These are phyloP conservation scores for Rhodotorula taiwanensis DNA, from an alignment of 768 basidiomycete species.

Conservation along the genomic window DNA sequence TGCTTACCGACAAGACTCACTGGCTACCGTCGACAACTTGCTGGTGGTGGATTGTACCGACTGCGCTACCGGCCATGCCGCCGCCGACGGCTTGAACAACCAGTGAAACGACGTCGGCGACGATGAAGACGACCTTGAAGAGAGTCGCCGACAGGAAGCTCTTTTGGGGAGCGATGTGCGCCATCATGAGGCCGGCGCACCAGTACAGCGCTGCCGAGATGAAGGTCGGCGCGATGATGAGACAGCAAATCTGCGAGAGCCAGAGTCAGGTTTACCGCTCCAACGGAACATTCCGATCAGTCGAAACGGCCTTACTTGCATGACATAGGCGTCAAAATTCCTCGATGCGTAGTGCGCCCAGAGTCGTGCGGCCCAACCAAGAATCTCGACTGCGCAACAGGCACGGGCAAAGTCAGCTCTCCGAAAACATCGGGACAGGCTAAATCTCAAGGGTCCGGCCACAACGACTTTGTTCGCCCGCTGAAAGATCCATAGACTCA, in stretches of 20 bases:
- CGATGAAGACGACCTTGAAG: conserved; percentile 27
- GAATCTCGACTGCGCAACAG: conserved; percentile 1
- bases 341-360: background rate
- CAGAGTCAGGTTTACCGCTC: background rate
- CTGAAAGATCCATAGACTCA: background rate
- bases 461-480: too few species aligned
- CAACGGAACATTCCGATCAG: too few species aligned
- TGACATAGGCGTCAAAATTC: background rate
- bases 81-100: conserved; percentile 31
- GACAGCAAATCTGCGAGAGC: conserved; percentile 13
- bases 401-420: background rate
- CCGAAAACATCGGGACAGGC: too few species aligned
- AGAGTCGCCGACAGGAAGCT: conserved; percentile 10
- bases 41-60: background rate
- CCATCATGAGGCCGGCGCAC: conserved; percentile 16
- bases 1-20: too few species aligned
- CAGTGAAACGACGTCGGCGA: conserved; percentile 25
- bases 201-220: conserved; percentile 28
- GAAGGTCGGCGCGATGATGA: conserved; percentile 32
- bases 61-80: conserved; percentile 13
- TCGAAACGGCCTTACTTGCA: background rate
- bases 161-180: background rate
- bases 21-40: conserved; percentile 3
- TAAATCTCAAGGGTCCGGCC: too few species aligned
- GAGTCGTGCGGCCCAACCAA: conserved; percentile 2